Base-by-base conservation (phyloP, 208 protist species). In the Acanthamoeba healyi region DNA sequence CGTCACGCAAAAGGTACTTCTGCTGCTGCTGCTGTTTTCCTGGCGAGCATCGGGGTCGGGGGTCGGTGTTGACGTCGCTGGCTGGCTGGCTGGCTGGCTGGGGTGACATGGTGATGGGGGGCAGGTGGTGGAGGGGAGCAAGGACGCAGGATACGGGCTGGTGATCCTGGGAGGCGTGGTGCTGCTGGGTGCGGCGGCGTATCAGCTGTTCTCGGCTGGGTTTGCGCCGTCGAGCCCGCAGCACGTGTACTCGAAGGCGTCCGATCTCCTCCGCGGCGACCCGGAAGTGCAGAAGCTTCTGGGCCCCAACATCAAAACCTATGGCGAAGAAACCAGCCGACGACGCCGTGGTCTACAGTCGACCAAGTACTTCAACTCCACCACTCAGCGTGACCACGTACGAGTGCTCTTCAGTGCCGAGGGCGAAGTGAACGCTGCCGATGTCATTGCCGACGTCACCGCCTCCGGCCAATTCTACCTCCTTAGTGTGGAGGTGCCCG, bases 241-340 rank as follows among this genome's bases (percentile, higher is more conserved):
- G 72, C 36, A 82, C 38, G 38, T 82, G 26, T 82, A 54, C 42
- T 42, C 40, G 5, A 42, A 82, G 72, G 42, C 72, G 6, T 82
- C 40, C 7, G 42, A 82, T 17, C 17, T 82, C 7, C 72, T 82
- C 26, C 36, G 42, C 40, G 15, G 42, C 36, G 72, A 82, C 72
- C 40, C 72, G 6, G 72, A 82, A 22, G 72, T 82, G 72, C 36
- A 54, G 26, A 82, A 82, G 42, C 40, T 51, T 1, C 38, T 82
- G 72, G 72, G 72, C 10, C 36, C 36, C 72, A 51, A 42, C 72
- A 82, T 82, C 72, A 82, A 49, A 26, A 54, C 40, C 72, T 82
- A 82, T 22, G 72, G 72, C 40, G 72, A 82, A 17, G 72, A 82
- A 36, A 82, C 40, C 26, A 51, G 72, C 72, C 36, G 72, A 29